These are phyloP conservation scores for Aspergillus persii DNA, from an alignment of 2,329 filamentous ascomycete species.

Conservation along the genomic window DNA sequence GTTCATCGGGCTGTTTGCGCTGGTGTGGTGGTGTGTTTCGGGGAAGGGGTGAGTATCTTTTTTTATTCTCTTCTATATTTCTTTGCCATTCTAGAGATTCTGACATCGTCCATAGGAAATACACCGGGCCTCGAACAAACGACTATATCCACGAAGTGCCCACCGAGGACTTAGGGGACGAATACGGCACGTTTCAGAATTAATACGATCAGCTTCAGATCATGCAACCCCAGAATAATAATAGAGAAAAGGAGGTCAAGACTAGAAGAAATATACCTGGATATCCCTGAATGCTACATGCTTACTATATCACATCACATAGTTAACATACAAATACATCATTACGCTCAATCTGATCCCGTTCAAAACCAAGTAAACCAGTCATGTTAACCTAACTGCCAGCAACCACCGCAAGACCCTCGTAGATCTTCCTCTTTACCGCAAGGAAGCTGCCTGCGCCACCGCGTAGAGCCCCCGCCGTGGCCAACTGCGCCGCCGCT, in stretches of 20 bases:
- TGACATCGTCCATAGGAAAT: slow-evolving; percentile 42
- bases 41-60: slow-evolving; percentile 35
- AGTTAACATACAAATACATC: slow-evolving; percentile 2
- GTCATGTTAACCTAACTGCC: slow-evolving; percentile 53
- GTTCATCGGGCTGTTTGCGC: slow-evolving; percentile 50
- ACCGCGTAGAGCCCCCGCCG: slow-evolving; percentile 44
- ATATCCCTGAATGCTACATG: background rate
- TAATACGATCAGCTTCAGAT: too few species aligned
- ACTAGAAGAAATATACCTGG: background rate
- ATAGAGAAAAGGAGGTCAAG: background rate
- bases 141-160: slow-evolving; percentile 44
- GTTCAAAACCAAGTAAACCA: background rate
- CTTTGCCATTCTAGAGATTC: background rate
- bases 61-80: slow-evolving; percentile 10
- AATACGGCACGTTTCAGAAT: slow-evolving; percentile 17
- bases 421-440: slow-evolving; percentile 88
- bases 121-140: slow-evolving; percentile 59
- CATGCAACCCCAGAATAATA: too few species aligned
- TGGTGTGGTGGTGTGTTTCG: slow-evolving; percentile 49
- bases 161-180: slow-evolving; percentile 27
- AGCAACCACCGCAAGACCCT: slow-evolving; percentile 86
- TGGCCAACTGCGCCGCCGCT: slow-evolving; percentile 60
- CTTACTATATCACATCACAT: background rate
- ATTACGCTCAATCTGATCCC: background rate
- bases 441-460: slow-evolving; percentile 73